These are phyloP conservation scores for Boletus sp. DNA, from an alignment of 1,284 basidiomycete genomes.

Conservation along the genomic window DNA sequence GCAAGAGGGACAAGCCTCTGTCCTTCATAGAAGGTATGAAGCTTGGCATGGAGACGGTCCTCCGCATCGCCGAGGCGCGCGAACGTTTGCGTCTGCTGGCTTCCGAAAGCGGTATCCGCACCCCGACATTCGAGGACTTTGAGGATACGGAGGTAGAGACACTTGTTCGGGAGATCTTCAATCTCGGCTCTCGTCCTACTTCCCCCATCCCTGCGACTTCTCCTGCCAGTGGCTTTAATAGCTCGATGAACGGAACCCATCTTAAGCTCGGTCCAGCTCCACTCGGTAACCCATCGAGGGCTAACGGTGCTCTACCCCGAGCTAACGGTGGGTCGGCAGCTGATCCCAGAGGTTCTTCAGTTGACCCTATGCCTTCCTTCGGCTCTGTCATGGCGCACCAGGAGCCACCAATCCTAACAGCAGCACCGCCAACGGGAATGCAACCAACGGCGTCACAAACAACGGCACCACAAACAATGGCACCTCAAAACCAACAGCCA, in stretches of 20 bases:
- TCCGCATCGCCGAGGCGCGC: constrained; percentile 47
- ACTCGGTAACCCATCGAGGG: constrained; percentile 19
- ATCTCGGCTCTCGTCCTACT: constrained; percentile 28
- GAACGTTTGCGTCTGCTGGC: constrained; percentile 37
- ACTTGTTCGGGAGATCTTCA: constrained; percentile 39
- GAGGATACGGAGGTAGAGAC: constrained; percentile 36
- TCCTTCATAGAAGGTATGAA: constrained; percentile 43
- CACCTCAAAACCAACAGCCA: background rate
- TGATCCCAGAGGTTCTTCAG: constrained; percentile 23
- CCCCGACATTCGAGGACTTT: constrained; percentile 36
- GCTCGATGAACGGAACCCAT: background rate
- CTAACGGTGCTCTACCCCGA: constrained; percentile 19
- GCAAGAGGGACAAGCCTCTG: constrained; percentile 43
- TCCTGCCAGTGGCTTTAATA: constrained; percentile 11
- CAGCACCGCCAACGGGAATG: background rate
- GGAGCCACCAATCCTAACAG: background rate
- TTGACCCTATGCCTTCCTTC: constrained; percentile 25
- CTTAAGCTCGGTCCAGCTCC: constrained; percentile 26
- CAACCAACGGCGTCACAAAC: background rate
- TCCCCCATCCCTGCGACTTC: constrained; percentile 20
- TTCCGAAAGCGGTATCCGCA: constrained; percentile 35
- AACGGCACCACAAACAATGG: background rate
- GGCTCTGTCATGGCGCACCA: constrained; percentile 14
- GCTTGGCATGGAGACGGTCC: constrained; percentile 47
- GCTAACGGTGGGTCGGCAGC: constrained; percentile 31